Conservation (phyloP, 225 moss, liverwort and hornwort genomes). For the Pseudoscleropodium purum region DNA sequence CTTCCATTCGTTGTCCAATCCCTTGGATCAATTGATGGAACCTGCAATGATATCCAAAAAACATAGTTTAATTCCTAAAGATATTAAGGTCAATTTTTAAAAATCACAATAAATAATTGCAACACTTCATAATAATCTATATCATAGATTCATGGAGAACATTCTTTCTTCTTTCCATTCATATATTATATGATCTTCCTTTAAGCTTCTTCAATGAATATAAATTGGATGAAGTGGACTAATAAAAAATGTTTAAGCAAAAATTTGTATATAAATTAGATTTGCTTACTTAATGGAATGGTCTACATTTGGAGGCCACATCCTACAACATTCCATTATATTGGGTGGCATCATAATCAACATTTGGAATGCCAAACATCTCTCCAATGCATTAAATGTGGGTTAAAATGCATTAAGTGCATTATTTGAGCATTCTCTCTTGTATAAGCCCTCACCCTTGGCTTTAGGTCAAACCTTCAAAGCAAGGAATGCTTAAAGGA, state of each 20-base stretch:
- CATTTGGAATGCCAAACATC: not conserved
- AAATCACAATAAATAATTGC: not conserved
- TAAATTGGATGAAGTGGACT: not conserved
- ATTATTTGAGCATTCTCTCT: accelerated
- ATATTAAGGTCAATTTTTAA: not conserved
- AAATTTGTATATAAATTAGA: too few relatives aligned
- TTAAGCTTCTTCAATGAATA: not conserved
- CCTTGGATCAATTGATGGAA: slow-evolving; percentile 19
- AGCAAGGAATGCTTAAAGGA: not conserved
- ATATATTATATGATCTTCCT: not conserved
- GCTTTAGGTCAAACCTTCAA: accelerated
- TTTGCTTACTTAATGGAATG: not conserved
- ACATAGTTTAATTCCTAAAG: not conserved
- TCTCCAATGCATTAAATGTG: not conserved
- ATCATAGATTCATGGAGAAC: not conserved
- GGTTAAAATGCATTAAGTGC: not conserved
- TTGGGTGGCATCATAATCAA: not conserved
- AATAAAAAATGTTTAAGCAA: not conserved
- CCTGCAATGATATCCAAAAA: not conserved
- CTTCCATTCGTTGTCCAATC: slow-evolving; percentile 10
- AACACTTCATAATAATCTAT: not conserved
- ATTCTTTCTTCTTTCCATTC: not conserved
- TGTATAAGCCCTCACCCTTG: accelerated
- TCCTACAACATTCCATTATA: not conserved
- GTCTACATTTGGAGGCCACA: not conserved